These are phyloP conservation scores for Phytophthora europaea DNA, from an alignment of 352 stramenopile species.

Conservation along the genomic window DNA sequence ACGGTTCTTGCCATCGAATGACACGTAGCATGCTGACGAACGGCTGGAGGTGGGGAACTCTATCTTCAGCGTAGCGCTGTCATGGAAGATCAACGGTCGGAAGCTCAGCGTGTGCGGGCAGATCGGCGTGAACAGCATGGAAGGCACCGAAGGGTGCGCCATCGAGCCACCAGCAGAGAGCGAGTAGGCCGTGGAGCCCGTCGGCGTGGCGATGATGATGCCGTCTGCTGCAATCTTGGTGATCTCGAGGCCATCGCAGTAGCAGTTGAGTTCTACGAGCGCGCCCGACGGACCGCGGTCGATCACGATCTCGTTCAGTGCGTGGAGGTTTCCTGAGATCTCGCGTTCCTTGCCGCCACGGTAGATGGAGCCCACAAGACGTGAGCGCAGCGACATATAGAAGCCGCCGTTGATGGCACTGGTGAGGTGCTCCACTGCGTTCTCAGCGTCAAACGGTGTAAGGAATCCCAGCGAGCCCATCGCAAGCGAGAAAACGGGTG, in stretches of 20 bases:
- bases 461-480: conserved; percentile 98
- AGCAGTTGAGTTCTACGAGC: conserved; percentile 97
- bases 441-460: conserved; percentile 92
- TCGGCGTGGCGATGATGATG: conserved; percentile 99
- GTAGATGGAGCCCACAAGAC: conserved; percentile 78
- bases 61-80: conserved; percentile 93
- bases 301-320: conserved; percentile 99
- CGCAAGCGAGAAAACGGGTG: conserved; percentile 95
- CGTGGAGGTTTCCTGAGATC: conserved; percentile 83
- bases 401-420: conserved; percentile 86
- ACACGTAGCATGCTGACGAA: conserved; percentile 83
- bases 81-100: conserved; percentile 92
- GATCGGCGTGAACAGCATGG: conserved; percentile 99
- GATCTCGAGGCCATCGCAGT: conserved; percentile 96
- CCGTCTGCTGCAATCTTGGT: conserved; percentile 97
- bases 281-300: conserved; percentile 92
- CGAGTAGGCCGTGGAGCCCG: conserved; percentile 98
- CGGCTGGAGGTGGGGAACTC: conserved; percentile 86
- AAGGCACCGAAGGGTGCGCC: conserved; percentile 97
- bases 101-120: conserved; percentile 98
- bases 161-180: conserved; percentile 98
- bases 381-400: conserved; percentile 85
- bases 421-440: conserved; percentile 74
- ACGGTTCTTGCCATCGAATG: conserved; percentile 93
- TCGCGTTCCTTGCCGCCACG: conserved; percentile 66